phyloP scores from a whole-genome alignment of 2,329 filamentous ascomycete genomes.

The Ceratocystis huliohia region DNA sequence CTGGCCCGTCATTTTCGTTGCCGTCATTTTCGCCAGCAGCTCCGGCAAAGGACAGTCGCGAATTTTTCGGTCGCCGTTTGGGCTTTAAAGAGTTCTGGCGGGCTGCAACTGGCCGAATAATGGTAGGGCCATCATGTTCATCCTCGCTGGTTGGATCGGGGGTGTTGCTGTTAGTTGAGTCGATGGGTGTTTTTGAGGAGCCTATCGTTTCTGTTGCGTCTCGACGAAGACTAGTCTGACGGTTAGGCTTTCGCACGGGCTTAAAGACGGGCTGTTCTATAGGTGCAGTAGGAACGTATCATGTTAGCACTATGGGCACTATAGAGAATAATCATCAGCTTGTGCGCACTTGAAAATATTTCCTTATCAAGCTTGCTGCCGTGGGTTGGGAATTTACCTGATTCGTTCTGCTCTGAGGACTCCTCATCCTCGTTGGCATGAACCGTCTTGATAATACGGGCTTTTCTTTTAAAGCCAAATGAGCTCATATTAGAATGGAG shows the following conservation, averaged over 20 bases:
- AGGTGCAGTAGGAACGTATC: neutral
- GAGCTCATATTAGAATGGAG: slow-evolving; percentile 34
- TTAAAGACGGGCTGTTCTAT: slow-evolving; percentile 27
- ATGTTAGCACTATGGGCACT: slow-evolving; percentile 10
- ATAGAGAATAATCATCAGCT: slow-evolving; percentile 12
- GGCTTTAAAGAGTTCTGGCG: slow-evolving; percentile 41
- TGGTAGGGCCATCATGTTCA: slow-evolving; percentile 36
- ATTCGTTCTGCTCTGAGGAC: slow-evolving; percentile 6
- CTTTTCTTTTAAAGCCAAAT: slow-evolving; percentile 51
- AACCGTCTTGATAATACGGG: slow-evolving; percentile 60
- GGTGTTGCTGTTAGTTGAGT: slow-evolving; percentile 22
- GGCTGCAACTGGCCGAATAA: slow-evolving; percentile 37
- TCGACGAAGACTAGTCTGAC: slow-evolving; percentile 47
- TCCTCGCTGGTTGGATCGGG: slow-evolving; percentile 31
- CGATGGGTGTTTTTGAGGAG: slow-evolving; percentile 19
- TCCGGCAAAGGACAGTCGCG: slow-evolving; percentile 66
- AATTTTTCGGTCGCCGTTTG: slow-evolving; percentile 54
- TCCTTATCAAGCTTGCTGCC: slow-evolving; percentile 10
- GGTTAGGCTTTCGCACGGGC: slow-evolving; percentile 39
- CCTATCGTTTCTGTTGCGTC: slow-evolving; percentile 33
- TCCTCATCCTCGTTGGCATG: slow-evolving; percentile 46
- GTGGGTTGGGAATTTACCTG: slow-evolving; percentile 14
- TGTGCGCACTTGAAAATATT: neutral
- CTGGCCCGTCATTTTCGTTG: slow-evolving; percentile 39
- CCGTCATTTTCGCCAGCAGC: slow-evolving; percentile 37